These are phyloP conservation scores for Arxiozyma telluris DNA, from an alignment of 1,139 yeast genomes.

Conservation along the genomic window DNA sequence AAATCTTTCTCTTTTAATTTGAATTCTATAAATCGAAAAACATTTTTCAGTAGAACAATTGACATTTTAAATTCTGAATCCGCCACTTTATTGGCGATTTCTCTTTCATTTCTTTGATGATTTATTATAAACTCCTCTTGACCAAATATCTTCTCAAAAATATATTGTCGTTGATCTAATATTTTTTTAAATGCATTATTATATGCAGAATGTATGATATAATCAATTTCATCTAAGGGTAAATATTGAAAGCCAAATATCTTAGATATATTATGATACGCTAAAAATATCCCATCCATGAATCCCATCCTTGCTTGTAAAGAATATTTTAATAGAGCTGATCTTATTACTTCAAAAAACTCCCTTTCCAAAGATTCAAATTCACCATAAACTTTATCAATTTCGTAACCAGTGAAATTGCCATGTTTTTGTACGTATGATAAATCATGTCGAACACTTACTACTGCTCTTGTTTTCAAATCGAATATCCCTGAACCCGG, in stretches of 20 bases:
- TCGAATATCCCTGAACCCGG: conserved; percentile 94
- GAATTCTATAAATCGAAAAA: conserved; percentile 38
- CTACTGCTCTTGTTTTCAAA: conserved; percentile 82
- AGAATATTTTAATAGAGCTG: conserved; percentile 74
- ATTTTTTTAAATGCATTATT: conserved; percentile 13
- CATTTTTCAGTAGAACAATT: conserved; percentile 44
- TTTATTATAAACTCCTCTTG: conserved; percentile 16
- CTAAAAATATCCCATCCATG: conserved; percentile 93
- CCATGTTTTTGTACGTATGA: conserved; percentile 47
- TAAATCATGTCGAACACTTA: conserved; percentile 74
- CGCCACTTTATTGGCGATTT: conserved; percentile 48
- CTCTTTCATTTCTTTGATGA: conserved; percentile 17
- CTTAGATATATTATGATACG: conserved; percentile 74
- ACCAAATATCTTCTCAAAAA: conserved; percentile 25
- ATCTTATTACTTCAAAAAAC: conserved; percentile 59
- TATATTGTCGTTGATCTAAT: conserved; percentile 29
- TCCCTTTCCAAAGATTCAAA: conserved; percentile 79
- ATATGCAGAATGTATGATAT: conserved; percentile 39
- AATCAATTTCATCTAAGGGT: conserved; percentile 65
- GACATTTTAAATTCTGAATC: conserved; percentile 64
- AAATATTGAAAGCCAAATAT: conserved; percentile 89
- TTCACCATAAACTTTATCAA: conserved; percentile 50
- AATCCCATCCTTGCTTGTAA: conserved; percentile 90
- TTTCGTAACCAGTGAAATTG: conserved; percentile 56
- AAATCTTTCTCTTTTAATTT: conserved; percentile 18